Conservation (phyloP, 495 filamentous ascomycete genomes). For the Aspergillus kassunensis region DNA sequence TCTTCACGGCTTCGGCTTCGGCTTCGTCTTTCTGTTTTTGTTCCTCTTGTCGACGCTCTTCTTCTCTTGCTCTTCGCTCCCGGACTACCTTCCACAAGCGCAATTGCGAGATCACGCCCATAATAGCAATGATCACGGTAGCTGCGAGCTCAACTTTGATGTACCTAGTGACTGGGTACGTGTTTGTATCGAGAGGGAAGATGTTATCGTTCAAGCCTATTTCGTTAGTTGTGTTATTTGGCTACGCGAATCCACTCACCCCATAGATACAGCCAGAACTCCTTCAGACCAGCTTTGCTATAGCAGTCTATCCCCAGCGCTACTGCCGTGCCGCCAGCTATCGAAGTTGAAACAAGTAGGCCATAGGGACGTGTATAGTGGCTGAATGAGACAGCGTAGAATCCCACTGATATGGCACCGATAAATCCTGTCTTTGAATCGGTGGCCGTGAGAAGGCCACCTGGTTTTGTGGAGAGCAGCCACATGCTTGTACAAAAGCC, state of each 20-base stretch:
- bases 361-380: constrained; percentile 73
- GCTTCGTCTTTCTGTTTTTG: constrained; percentile 59
- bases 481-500: constrained; percentile 92
- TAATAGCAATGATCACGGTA: constrained; percentile 66
- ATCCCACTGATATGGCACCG: constrained; percentile 59
- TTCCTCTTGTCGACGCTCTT: constrained; percentile 51
- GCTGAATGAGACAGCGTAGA: constrained; percentile 73
- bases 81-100: constrained; percentile 86
- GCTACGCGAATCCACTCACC: constrained; percentile 38
- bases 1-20: constrained; percentile 64
- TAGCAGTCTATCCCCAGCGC: constrained; percentile 90
- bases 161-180: constrained; percentile 82
- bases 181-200: constrained; percentile 69
- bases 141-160: constrained; percentile 81
- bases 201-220: constrained; percentile 69
- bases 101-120: constrained; percentile 80
- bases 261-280: constrained; percentile 97
- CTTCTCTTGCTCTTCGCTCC: constrained; percentile 61
- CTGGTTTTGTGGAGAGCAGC: constrained; percentile 72
- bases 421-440: constrained; percentile 72
- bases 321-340: constrained; percentile 73
- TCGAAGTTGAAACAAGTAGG: constrained; percentile 70
- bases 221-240: constrained; percentile 10
- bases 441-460: constrained; percentile 62
- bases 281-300: constrained; percentile 81